Evolutionary conservation across 257 asterid species (phyloP), one percentile per base, ranked within the genome.

Genomic region (Gentiana straminea): DNA sequence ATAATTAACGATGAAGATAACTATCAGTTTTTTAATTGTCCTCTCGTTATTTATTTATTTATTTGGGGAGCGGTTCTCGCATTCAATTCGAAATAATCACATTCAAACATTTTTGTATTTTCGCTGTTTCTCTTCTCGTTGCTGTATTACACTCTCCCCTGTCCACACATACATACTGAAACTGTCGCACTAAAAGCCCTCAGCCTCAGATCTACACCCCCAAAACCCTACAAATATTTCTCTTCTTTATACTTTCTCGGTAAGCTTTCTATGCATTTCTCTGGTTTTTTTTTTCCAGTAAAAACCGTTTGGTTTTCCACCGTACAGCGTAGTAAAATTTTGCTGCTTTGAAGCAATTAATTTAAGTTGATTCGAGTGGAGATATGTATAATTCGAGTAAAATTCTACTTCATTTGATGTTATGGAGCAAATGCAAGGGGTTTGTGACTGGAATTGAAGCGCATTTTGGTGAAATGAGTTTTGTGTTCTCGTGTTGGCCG

Each of bases 191-290:
- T 13, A 3, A 33, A 55, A 47, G 35, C 61, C 50, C 64, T 8
- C 63, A 24, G 43, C 49, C 60, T 57, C 62, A 75, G 89, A 81
- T 81, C 89, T 81, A 81, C 70, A 47, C 55, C 53, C 55, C 53
- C 38, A 38, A 59, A 59, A 37, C 37, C 55, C 59, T 51, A 57
- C 50, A 33, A 33, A 58, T 35, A 54, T 59, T 55, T 50, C 43
- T 53, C 49, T 61, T 49, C 32, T 12, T 13, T 51, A 35, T 54
- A 45, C 73, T 68, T 64, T 74, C 75, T 55, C 67, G 77, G 93
- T 76, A 51, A 73, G 81, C 67, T 7, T 65, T 58, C 47, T 53
- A 63, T 75, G 36, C 66, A 45, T 61, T 72, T 68, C 63, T 44
- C 57, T 52, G 8, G 7, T 65, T 37, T 15, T 12, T 7, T 55